A percentile compares a stretch with the other conserved stretches of the same genome.
These are phyloP conservation scores for Geosmithia putterillii DNA, from an alignment of 2,329 filamentous ascomycete species.

Conservation along the genomic window DNA sequence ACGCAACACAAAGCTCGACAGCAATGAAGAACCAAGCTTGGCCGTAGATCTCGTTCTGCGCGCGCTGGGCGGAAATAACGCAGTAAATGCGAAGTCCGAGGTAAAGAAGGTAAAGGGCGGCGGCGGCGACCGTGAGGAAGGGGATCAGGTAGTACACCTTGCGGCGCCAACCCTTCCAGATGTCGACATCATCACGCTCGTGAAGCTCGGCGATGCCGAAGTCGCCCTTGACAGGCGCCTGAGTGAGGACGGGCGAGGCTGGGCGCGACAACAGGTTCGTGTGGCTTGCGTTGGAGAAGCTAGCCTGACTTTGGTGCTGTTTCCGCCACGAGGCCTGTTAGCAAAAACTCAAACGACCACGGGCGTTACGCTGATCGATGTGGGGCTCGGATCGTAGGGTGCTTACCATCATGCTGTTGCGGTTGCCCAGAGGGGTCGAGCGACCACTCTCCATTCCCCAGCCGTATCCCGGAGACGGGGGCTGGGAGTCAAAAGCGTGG, in stretches of 20 bases:
- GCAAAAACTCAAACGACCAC: not conserved
- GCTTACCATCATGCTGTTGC: not conserved
- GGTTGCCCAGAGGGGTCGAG: not conserved
- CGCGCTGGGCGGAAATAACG: conserved; percentile 36
- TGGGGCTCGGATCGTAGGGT: not conserved
- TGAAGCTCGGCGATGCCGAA: conserved; percentile 24
- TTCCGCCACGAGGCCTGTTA: not conserved
- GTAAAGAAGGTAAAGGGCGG: conserved; percentile 17
- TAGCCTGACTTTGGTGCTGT: conserved; percentile 2
- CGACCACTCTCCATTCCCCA: conserved; percentile 1
- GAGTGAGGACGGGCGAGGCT: conserved; percentile 13
- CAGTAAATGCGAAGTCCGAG: conserved; percentile 38
- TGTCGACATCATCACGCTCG: conserved; percentile 28
- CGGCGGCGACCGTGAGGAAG: conserved; percentile 25
- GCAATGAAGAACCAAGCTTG: conserved; percentile 46
- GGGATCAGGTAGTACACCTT: conserved; percentile 24
- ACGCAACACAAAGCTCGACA: conserved; percentile 38
- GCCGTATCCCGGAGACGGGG: conserved; percentile 1
- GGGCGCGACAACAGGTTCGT: conserved; percentile 18
- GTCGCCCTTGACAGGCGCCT: conserved; percentile 18
- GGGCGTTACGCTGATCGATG: not conserved
- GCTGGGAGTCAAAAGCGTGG: not conserved
- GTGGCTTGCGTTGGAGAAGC: conserved; percentile 2
- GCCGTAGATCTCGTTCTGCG: conserved; percentile 23
- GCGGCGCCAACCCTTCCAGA: conserved; percentile 30